A percentile compares a stretch with the other conserved stretches of the same genome.
phyloP scores from a whole-genome alignment of 768 basidiomycete species.

The Pluteus cervinus region DNA sequence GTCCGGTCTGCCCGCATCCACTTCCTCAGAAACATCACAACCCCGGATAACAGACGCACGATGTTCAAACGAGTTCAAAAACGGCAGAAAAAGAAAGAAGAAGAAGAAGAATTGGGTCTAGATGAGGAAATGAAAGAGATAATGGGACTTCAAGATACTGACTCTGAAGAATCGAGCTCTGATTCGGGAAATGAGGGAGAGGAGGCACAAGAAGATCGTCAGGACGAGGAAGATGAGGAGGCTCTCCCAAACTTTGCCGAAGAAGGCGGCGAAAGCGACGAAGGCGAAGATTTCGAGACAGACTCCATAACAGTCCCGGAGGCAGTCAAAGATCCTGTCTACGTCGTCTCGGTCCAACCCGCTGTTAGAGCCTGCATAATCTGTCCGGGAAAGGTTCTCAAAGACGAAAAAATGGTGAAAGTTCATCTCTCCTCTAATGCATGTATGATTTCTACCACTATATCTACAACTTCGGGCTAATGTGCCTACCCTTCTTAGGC shows the following conservation, averaged over 20 bases:
- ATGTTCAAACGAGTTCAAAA: slow-evolving; percentile 84
- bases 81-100: slow-evolving; percentile 49
- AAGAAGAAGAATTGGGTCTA: slow-evolving; percentile 60
- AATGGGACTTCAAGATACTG: slow-evolving; percentile 66
- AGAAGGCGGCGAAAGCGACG: slow-evolving; percentile 11
- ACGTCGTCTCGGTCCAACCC: slow-evolving; percentile 48
- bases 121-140: slow-evolving; percentile 59
- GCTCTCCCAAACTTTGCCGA: slow-evolving; percentile 14
- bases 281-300: slow-evolving; percentile 19
- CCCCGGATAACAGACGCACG: too few relatives aligned
- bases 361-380: slow-evolving; percentile 55
- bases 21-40: too few relatives aligned
- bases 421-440: slow-evolving; percentile 60
- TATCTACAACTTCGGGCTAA: slow-evolving; percentile 4
- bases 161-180: slow-evolving; percentile 67
- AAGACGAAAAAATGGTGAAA: slow-evolving; percentile 47
- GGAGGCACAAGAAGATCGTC: slow-evolving; percentile 9
- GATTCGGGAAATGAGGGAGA: slow-evolving; percentile 28
- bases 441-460: slow-evolving; percentile 30
- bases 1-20: too few relatives aligned
- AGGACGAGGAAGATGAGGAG: slow-evolving; percentile 13
- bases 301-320: slow-evolving; percentile 46
- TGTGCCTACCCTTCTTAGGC: slow-evolving; percentile 33
- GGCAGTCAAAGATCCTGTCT: slow-evolving; percentile 60
- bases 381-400: slow-evolving; percentile 71